These are phyloP conservation scores for Phyllosticta paracitricarpa DNA, from an alignment of 2,329 filamentous ascomycete species.

Conservation along the genomic window DNA sequence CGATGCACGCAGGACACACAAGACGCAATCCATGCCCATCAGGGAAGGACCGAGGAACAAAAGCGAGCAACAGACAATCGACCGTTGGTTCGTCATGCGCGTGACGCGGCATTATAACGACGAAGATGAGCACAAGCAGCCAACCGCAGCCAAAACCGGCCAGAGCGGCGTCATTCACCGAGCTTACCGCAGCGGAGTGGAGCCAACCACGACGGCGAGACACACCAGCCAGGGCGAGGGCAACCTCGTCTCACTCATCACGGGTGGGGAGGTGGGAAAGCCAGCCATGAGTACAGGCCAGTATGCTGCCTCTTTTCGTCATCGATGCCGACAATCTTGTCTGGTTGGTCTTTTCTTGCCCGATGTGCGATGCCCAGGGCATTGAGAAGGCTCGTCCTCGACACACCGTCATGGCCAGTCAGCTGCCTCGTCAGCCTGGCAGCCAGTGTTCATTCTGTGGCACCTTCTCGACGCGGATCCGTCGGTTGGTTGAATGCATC, in stretches of 20 bases:
- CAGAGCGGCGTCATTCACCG: background rate
- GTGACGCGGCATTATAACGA: background rate
- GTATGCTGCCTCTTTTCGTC: background rate
- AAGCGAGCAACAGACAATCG: background rate
- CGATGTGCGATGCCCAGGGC: background rate
- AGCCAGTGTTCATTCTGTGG: background rate
- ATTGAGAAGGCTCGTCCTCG: background rate
- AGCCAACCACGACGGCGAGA: background rate
- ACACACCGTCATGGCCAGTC: background rate
- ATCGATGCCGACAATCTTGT: background rate
- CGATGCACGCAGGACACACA: too few species aligned
- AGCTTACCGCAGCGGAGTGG: background rate
- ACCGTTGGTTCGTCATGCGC: background rate
- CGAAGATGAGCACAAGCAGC: background rate
- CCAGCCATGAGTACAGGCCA: background rate
- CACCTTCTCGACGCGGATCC: background rate
- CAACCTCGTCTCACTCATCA: background rate
- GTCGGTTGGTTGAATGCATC: background rate
- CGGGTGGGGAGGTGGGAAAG: background rate
- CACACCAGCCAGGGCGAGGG: background rate
- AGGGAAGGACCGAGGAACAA: background rate
- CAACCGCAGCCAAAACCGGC: background rate
- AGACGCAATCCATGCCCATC: background rate
- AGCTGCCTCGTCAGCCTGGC: background rate
- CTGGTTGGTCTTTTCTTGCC: background rate